Evolutionary conservation across 129 eudicot species (phyloP), one percentile per base, ranked within the genome.

Genomic region (Flaveria trinervia): DNA sequence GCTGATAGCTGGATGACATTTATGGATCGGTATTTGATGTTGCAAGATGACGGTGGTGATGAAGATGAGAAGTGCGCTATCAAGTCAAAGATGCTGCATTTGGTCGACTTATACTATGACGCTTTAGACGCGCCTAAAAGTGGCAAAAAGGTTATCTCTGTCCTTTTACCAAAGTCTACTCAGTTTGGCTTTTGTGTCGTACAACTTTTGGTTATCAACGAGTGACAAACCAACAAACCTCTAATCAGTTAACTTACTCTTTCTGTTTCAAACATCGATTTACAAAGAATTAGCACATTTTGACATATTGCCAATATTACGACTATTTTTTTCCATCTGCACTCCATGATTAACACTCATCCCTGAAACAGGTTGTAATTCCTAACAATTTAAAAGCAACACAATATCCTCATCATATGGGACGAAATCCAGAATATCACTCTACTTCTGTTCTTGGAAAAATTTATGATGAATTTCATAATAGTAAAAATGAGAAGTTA

Each of bases 401-500:
- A 33, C 15, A 41, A 0, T 79, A 71, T 79, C 83, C 83, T 18
- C 83, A 79, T 71, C 26, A 79, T 15, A 71, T 79, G 83, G 73
- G 26, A 20, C 77, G 83, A 33, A 72, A 52, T 30, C 66, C 78
- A 33, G 73, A 33, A 71, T 79, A 60, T 50, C 83, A 7, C 25
- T 79, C 83, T 0, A 79, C 83, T 15, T 79, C 83, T 36, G 13
- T 79, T 7, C 78, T 79, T 50, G 83, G 83, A 79, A 23, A 13
- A 52, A 79, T 79, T 36, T 79, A 48, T 72, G 83, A 79, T 48
- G 46, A n/a, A 49, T 79, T 79, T 62, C 83, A 79, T 45, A 79
- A 39, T 4, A 51, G 77, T 79, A 71, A 48, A 71, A 78, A 45
- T 6, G 81, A 78, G 33, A 78, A 78, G 76, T 44, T 68, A 62